Percentiles rank a stretch among this genome's conserved stretches.
Conservation (phyloP, 345 rosid genomes). For the Anacardium occidentale region DNA sequence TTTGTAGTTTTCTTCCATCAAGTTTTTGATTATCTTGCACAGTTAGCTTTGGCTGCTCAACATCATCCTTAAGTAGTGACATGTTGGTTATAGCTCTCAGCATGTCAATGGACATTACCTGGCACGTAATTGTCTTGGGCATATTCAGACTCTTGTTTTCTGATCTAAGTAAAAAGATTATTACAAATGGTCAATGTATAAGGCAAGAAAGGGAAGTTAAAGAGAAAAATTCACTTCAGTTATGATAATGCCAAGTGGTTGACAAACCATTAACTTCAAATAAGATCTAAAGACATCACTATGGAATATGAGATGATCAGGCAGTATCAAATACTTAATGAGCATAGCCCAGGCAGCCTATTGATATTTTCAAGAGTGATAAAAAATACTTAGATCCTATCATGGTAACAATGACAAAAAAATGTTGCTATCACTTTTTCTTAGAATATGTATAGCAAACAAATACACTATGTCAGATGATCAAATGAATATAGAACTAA, state of each 20-base stretch:
- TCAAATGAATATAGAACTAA: background rate
- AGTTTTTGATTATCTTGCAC: slow-evolving; percentile 20
- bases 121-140: slow-evolving; percentile 74
- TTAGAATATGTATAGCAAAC: background rate
- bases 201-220: slow-evolving; percentile 12
- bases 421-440: background rate
- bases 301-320: background rate
- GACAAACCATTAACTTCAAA: background rate
- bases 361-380: background rate
- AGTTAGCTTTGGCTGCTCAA: slow-evolving; percentile 27
- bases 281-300: too few species aligned
- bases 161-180: slow-evolving; percentile 53
- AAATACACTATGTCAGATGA: background rate
- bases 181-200: slow-evolving; percentile 28
- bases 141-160: slow-evolving; percentile 46
- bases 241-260: background rate
- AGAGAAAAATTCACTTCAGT: background rate
- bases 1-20: slow-evolving; percentile 23
- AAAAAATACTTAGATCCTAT: background rate
- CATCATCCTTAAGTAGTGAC: slow-evolving; percentile 31
- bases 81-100: slow-evolving; percentile 53
- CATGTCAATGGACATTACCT: slow-evolving; percentile 59
- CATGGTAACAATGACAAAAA: background rate
- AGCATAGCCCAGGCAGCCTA: slow-evolving; percentile 1
- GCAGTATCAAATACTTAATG: slow-evolving; percentile 8